These are phyloP conservation scores for Aspergillus cristatus DNA, from an alignment of 495 filamentous ascomycete species.

Conservation along the genomic window DNA sequence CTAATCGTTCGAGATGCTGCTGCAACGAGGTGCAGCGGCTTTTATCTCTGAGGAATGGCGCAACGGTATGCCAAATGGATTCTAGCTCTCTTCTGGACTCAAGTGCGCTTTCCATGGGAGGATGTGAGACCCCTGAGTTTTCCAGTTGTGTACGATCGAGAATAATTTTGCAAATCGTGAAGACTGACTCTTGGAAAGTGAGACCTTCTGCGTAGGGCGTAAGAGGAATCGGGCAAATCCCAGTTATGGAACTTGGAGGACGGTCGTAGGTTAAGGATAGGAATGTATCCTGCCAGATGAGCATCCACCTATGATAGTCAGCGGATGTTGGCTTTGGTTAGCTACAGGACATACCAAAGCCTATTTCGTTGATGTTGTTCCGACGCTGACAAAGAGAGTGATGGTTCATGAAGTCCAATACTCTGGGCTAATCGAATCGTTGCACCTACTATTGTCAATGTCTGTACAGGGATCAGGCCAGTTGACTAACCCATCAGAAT, in stretches of 20 bases:
- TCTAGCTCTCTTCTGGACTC: conserved; percentile 30
- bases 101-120: conserved; percentile 18
- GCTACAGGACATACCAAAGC: conserved; percentile 5
- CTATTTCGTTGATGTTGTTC: conserved; percentile 11
- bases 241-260: conserved; percentile 24
- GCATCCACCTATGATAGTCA: conserved; percentile 24
- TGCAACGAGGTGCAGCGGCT: conserved; percentile 26
- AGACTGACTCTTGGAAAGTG: conserved; percentile 12
- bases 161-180: conserved; percentile 34
- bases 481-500: conserved; percentile 29
- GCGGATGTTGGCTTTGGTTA: not conserved
- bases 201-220: conserved; percentile 16
- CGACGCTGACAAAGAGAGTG: conserved; percentile 19
- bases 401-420: conserved; percentile 36
- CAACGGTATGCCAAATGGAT: conserved; percentile 29
- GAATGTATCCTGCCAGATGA: conserved; percentile 46
- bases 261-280: conserved; percentile 44
- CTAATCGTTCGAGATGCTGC: conserved; percentile 41
- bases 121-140: conserved; percentile 6
- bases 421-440: conserved; percentile 40
- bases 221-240: conserved; percentile 24
- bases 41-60: conserved; percentile 33
- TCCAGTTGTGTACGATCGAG: conserved; percentile 8
- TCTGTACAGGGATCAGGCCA: not conserved
- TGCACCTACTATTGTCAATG: conserved; percentile 21